Percentiles rank a stretch among this genome's conserved stretches.
phyloP scores from a whole-genome alignment of 2,329 filamentous ascomycete species.

The Huntiella bhutanensis region DNA sequence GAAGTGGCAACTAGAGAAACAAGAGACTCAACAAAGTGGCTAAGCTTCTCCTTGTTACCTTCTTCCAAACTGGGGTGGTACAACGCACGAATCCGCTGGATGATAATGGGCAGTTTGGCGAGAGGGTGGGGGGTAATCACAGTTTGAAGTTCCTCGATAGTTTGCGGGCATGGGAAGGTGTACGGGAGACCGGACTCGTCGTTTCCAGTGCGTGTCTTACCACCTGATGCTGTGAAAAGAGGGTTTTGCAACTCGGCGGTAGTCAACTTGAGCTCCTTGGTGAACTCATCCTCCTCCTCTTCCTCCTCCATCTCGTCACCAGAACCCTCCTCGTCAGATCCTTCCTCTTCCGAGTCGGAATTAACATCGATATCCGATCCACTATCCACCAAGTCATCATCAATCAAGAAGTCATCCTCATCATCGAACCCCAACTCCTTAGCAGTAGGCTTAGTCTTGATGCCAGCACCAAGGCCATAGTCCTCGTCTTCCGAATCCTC shows the following conservation, averaged over 20 bases:
- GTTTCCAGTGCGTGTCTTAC: constrained; percentile 20
- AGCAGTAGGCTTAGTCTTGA: constrained; percentile 35
- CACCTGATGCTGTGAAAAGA: constrained; percentile 29
- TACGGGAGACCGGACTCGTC: constrained; percentile 49
- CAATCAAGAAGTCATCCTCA: constrained; percentile 83
- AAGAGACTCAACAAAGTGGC: constrained; percentile 45
- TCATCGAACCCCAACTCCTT: constrained; percentile 62
- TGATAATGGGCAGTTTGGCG: constrained; percentile 52
- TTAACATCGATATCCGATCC: constrained; percentile 50
- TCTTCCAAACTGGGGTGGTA: constrained; percentile 74
- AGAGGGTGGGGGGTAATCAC: constrained; percentile 42
- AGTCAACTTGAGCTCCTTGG: constrained; percentile 41
- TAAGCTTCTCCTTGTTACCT: constrained; percentile 69
- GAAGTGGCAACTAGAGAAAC: constrained; percentile 39
- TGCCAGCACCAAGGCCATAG: constrained; percentile 41
- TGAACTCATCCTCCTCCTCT: constrained; percentile 49
- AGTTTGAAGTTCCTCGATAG: constrained; percentile 53
- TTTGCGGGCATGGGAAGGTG: constrained; percentile 70
- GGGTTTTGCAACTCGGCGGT: constrained; percentile 36
- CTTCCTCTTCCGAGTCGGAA: constrained; percentile 24
- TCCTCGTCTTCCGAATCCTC: constrained; percentile 26
- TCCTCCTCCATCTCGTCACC: constrained; percentile 20
- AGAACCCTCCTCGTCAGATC: constrained; percentile 19
- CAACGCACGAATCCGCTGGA: constrained; percentile 81
- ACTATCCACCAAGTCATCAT: constrained; percentile 72